Evolutionary conservation across 805 yeast genomes (phyloP).

Genomic region (Monosporozyma siamensis): DNA sequence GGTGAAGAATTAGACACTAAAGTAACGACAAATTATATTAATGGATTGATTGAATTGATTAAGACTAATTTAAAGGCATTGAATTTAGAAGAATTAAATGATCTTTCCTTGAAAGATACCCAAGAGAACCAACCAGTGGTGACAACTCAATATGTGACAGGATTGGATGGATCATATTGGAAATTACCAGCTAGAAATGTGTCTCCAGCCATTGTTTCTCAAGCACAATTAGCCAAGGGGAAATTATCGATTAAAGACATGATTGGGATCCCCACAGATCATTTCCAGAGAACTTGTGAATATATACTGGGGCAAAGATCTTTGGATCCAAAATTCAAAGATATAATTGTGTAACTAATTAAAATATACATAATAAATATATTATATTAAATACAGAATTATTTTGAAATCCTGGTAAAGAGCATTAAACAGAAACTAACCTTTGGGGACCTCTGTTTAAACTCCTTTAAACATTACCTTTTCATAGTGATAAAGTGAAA

Average conservation of each 20-base stretch:
- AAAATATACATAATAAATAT: too few species aligned
- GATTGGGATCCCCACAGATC: slow-evolving; percentile 30
- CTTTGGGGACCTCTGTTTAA: too few species aligned
- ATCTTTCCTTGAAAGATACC: slow-evolving; percentile 9
- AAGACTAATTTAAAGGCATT: slow-evolving; percentile 42
- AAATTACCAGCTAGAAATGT: slow-evolving; percentile 10
- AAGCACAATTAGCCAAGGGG: slow-evolving; percentile 14
- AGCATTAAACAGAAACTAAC: too few species aligned
- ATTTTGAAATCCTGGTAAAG: too few species aligned
- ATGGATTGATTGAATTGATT: slow-evolving; percentile 79
- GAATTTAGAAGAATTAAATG: slow-evolving; percentile 30
- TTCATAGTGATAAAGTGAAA: too few species aligned
- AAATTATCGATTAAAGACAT: slow-evolving; percentile 18
- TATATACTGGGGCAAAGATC: slow-evolving; percentile 63
- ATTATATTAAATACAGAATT: too few species aligned
- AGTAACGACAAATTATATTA: slow-evolving; percentile 66
- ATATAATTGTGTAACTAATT: slow-evolving; percentile 34
- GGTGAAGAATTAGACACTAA: slow-evolving; percentile 18
- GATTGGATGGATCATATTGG: slow-evolving; percentile 24
- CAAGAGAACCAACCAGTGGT: neutral
- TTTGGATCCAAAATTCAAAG: slow-evolving; percentile 58
- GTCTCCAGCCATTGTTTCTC: slow-evolving; percentile 8
- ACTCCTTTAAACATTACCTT: too few species aligned
- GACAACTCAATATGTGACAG: slow-evolving; percentile 11
- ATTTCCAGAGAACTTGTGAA: slow-evolving; percentile 62